phyloP scores from a whole-genome alignment of 139 green algal genomes.

The Micractinium sp. region DNA sequence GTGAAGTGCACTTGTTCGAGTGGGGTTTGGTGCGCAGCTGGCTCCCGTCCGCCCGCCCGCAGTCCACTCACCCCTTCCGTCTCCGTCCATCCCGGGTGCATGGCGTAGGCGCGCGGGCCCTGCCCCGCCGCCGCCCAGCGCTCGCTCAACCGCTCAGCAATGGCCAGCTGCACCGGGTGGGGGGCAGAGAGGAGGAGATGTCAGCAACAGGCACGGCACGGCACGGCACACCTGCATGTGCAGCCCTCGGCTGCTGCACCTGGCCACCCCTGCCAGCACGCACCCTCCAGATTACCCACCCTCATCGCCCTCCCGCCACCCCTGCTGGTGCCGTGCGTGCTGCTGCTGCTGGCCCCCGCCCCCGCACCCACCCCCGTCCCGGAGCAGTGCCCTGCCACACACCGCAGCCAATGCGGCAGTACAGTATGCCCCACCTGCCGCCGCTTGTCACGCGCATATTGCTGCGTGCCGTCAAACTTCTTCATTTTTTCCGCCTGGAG shows the following conservation, averaged over 20 bases:
- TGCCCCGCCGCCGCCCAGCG: conserved; percentile 26
- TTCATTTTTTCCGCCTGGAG: conserved; percentile 37
- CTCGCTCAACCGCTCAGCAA: conserved; percentile 62
- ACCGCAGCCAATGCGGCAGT: neutral
- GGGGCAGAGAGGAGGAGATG: neutral
- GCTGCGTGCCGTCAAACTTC: conserved; percentile 52
- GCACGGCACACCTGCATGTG: too few species aligned
- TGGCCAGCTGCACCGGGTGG: conserved; percentile 2
- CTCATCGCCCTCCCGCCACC: too few species aligned
- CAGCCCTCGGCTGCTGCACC: too few species aligned
- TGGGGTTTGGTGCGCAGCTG: too few species aligned
- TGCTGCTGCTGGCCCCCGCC: too few species aligned
- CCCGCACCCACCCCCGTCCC: too few species aligned
- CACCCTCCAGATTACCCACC: too few species aligned
- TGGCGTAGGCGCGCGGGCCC: neutral
- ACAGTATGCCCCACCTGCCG: conserved; percentile 47
- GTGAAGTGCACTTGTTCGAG: too few species aligned
- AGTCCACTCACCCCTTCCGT: conserved; percentile 62
- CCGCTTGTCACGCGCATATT: conserved; percentile 73
- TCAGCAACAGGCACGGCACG: neutral
- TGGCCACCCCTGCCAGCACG: neutral
- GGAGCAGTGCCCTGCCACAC: too few species aligned
- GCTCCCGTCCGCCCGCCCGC: neutral
- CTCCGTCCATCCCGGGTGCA: conserved; percentile 62
- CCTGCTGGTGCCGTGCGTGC: too few species aligned